Evolutionary conservation across 768 basidiomycete species (phyloP), one percentile per base, ranked within the genome.

Genomic region (Pulveroboletus sp.): DNA sequence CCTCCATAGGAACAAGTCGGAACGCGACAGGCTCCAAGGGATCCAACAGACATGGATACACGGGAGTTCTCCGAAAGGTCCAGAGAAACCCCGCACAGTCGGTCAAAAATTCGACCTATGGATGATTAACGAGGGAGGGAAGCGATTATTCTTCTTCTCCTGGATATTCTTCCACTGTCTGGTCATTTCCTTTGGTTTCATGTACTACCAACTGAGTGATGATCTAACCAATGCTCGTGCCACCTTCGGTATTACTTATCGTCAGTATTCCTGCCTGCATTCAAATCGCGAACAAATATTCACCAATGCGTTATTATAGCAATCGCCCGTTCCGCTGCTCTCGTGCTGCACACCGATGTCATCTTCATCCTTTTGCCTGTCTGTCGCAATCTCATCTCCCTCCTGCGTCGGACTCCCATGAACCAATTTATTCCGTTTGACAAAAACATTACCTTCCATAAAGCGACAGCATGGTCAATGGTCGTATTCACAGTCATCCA

Each of bases 81-180:
- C 65, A 14, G 73, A 73, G 51, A 60, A 65, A 39, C 72, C 77
- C 27, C 67, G 58, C 45, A 71, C 74, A 3, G 62, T 71, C 39
- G 58, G 60, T 37, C 76, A 82, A 58, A 78, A 67, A 56, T 76
- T 80, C 59, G 75, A 77, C 56, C 59, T 82, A n/a, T 95, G 93
- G 93, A 87, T 92, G 86, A 90, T 93, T 67, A 93, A 94, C 64
- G 93, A 94, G 63, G 93, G 93, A 60, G 82, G 86, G 13, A 77
- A 78, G 37, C 76, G 80, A 46, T 58, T 94, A 32, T 91, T 93
- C 75, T 90, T 94, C 71, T 77, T 71, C 47, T 67, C 82, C 53
- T 96, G 87, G 82, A 71, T 94, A 43, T 71, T 91, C 66, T 77
- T 95, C 27, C 93, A 97, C 55, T 51, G 83, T 32, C 70, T 94